Evolutionary conservation across 2,329 filamentous ascomycete species (phyloP).

Genomic region (Neoascochyta sp.): DNA sequence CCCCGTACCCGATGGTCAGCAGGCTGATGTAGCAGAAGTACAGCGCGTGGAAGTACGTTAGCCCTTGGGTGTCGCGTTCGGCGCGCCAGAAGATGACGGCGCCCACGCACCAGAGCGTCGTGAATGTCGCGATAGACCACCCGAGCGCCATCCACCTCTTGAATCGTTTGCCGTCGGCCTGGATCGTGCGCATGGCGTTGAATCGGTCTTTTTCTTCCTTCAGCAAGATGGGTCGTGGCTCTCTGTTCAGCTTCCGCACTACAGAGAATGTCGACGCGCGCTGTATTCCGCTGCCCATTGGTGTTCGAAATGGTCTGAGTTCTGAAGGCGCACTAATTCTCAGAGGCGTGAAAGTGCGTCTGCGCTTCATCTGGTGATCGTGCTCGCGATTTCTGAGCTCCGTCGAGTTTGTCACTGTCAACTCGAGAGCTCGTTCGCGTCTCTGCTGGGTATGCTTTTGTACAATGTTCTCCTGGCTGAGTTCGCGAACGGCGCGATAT

Average conservation of each 20-base stretch:
- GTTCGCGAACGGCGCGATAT: constrained; percentile 59
- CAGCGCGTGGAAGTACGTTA: constrained; percentile 75
- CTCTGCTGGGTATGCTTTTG: constrained; percentile 55
- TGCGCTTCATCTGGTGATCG: constrained; percentile 21
- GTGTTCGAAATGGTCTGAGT: constrained; percentile 16
- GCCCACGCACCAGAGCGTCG: constrained; percentile 74
- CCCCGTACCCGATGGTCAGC: constrained; percentile 84
- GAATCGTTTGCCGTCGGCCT: constrained; percentile 60
- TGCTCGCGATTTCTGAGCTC: constrained; percentile 43
- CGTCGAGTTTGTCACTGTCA: constrained; percentile 52
- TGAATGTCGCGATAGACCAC: constrained; percentile 65
- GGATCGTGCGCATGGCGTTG: constrained; percentile 75
- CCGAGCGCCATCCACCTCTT: constrained; percentile 71
- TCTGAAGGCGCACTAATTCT: constrained; percentile 27
- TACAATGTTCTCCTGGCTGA: constrained; percentile 61
- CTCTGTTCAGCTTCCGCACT: constrained; percentile 14
- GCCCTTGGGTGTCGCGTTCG: constrained; percentile 51
- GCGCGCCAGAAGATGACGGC: constrained; percentile 69
- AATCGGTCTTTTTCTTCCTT: constrained; percentile 65
- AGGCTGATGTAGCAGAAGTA: constrained; percentile 85
- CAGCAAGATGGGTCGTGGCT: constrained; percentile 53
- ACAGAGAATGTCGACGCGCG: constrained; percentile 6
- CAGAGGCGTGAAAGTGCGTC: constrained; percentile 10
- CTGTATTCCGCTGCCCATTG: constrained; percentile 15
- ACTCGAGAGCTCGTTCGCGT: constrained; percentile 52